Base-by-base conservation (phyloP, 2,329 filamentous ascomycete genomes). In the Stenocarpella maydis region DNA sequence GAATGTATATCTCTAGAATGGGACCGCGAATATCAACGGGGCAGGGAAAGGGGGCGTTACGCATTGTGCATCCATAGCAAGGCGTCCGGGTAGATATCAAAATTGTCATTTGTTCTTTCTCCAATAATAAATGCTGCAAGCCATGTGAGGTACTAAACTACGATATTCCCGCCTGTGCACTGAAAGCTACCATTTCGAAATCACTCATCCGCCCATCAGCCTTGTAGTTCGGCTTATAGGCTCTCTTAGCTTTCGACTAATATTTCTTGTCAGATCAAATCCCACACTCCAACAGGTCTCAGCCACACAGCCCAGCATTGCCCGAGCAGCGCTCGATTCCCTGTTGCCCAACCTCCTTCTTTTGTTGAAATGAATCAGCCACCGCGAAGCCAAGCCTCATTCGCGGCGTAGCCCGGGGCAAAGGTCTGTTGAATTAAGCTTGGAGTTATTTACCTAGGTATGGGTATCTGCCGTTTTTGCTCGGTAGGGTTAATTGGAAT, bases 81-180 rank as follows among this genome's bases (percentile, higher is more conserved):
- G 70, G 70, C 67, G 70, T 71, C 50, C 37, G 15, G 66, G 69
- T 69, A 71, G 47, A 66, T 28, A 61, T 65, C 39, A 69, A 61
- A 69, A 58, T 41, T 61, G 43, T 15, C 26, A 24, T 47, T 6
- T 21, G 28, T 63, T 28, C 9, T 37, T 49, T 49, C 2, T 14
- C 28, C 19, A 19, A n/a, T n/a, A 3, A 6, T 3, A n/a, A 24
- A 10, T 0, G 31, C 19, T 8, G 12, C 10, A 21, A 3, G 2
- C 34, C 15, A 14, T 53, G 31, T 10, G 19, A 34, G 19, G 28
- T 53, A 53, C 19, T 14, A 5, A 19, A 9, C 0, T 14, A 37
- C 47, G 15, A 7, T 37, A 12, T 37, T 12, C 6, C 34, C 34
- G 34, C 34, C 12, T 37, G 5, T 37, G 6, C 7, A 7, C 10